Evolutionary conservation across 2,329 filamentous ascomycete genomes (phyloP).

Genomic region (Dactylellina drechsleri): DNA sequence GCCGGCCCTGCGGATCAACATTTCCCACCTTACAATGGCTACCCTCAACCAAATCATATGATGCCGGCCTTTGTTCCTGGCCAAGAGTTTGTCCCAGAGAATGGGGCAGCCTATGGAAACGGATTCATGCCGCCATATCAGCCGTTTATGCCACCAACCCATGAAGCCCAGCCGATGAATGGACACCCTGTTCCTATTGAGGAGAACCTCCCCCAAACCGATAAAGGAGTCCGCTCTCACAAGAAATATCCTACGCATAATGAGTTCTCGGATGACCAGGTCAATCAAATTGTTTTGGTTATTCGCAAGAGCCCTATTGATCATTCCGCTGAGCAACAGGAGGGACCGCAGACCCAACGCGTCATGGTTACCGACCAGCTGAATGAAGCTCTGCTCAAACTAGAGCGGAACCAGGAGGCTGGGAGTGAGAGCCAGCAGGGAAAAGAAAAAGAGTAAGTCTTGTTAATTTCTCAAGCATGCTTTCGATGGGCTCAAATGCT

Average conservation of each 20-base stretch:
- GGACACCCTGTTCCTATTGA: slow-evolving; percentile 42
- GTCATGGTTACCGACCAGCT: slow-evolving; percentile 52
- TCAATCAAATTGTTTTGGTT: slow-evolving; percentile 51
- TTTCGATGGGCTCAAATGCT: background rate
- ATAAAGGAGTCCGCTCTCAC: slow-evolving; percentile 42
- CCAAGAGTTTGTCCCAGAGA: slow-evolving; percentile 54
- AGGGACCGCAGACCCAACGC: slow-evolving; percentile 24
- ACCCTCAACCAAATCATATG: slow-evolving; percentile 39
- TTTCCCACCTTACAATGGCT: slow-evolving; percentile 41
- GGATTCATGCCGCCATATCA: slow-evolving; percentile 49
- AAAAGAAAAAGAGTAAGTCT: slow-evolving; percentile 44
- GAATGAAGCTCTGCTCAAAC: slow-evolving; percentile 49
- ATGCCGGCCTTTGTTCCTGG: slow-evolving; percentile 44
- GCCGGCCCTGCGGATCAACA: slow-evolving; percentile 39
- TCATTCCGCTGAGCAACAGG: slow-evolving; percentile 10
- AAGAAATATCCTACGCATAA: slow-evolving; percentile 48
- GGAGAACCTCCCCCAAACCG: slow-evolving; percentile 29
- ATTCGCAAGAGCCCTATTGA: slow-evolving; percentile 34
- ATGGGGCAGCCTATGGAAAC: slow-evolving; percentile 51
- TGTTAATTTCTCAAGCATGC: background rate
- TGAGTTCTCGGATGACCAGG: slow-evolving; percentile 57
- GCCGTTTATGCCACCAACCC: slow-evolving; percentile 28
- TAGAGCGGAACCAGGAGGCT: slow-evolving; percentile 30
- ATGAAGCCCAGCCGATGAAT: slow-evolving; percentile 40
- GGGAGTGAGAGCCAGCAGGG: slow-evolving; percentile 27